These are phyloP conservation scores for Pseudopithomyces chartarum DNA, from an alignment of 2,329 filamentous ascomycete species.

Conservation along the genomic window DNA sequence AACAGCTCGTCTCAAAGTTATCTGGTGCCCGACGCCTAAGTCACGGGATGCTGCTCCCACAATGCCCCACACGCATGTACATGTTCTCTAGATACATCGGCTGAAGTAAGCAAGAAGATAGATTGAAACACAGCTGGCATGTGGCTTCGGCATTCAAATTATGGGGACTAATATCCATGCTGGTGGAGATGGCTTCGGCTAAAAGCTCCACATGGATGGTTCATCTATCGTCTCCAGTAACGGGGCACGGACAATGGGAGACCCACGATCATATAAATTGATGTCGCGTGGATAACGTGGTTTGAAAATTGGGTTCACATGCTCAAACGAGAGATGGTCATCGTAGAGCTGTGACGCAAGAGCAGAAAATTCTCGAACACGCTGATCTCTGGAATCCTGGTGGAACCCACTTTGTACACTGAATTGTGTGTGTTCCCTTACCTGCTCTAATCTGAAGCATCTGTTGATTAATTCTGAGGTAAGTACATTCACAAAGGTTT, in stretches of 20 bases:
- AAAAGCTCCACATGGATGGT: background rate
- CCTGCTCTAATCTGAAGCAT: too few species aligned
- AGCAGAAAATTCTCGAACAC: background rate
- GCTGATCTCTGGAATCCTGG: background rate
- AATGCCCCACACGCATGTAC: slow-evolving; percentile 3
- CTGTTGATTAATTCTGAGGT: too few species aligned
- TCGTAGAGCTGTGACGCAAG: background rate
- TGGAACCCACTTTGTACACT: background rate
- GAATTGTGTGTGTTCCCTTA: background rate
- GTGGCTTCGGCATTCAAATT: background rate
- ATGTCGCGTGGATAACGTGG: background rate
- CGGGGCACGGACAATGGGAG: background rate
- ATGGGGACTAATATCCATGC: background rate
- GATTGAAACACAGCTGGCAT: background rate
- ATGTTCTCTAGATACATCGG: background rate
- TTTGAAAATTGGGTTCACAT: background rate
- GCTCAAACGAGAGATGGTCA: background rate
- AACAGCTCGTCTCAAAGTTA: background rate
- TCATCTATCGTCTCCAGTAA: background rate
- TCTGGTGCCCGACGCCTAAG: background rate
- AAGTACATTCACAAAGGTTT: too few species aligned
- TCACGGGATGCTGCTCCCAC: slow-evolving; percentile 1
- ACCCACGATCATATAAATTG: background rate
- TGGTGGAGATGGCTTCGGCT: background rate
- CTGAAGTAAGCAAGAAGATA: background rate